Percentiles rank a stretch among this genome's conserved stretches.
phyloP scores from a whole-genome alignment of 495 filamentous ascomycete genomes.

The Neurospora intermedia region DNA sequence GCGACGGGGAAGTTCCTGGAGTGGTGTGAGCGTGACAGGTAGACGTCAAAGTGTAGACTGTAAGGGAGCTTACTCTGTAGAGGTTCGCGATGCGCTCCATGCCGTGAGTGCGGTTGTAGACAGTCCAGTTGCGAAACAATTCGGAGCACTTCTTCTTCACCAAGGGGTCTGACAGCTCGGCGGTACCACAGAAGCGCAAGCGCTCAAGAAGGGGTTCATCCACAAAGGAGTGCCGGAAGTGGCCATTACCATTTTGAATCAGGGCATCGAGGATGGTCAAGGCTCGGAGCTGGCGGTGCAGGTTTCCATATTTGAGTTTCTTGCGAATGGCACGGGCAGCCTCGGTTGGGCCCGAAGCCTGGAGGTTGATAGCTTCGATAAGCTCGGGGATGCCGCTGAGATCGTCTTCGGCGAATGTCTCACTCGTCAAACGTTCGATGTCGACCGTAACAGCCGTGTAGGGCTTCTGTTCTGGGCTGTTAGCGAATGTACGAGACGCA shows the following conservation, averaged over 20 bases:
- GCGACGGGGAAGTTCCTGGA: slow-evolving; percentile 42
- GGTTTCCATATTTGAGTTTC: slow-evolving; percentile 96
- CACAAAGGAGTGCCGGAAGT: slow-evolving; percentile 78
- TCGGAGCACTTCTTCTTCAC: slow-evolving; percentile 79
- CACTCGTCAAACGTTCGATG: slow-evolving; percentile 81
- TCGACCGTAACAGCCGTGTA: slow-evolving; percentile 92
- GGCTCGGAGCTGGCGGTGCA: slow-evolving; percentile 84
- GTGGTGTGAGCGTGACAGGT: background rate
- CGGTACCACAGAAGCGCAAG: slow-evolving; percentile 76
- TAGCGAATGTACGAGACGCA: background rate
- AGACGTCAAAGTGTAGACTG: background rate
- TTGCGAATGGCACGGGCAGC: slow-evolving; percentile 88
- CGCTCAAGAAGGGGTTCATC: slow-evolving; percentile 93
- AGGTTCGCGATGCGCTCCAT: slow-evolving; percentile 69
- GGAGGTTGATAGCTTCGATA: slow-evolving; percentile 85
- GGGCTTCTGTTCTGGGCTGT: slow-evolving; percentile 63
- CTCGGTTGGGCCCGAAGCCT: slow-evolving; percentile 78
- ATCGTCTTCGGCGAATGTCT: slow-evolving; percentile 83
- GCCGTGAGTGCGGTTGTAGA: slow-evolving; percentile 70
- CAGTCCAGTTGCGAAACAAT: slow-evolving; percentile 81
- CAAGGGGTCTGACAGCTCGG: slow-evolving; percentile 70
- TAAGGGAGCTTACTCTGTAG: slow-evolving; percentile 45
- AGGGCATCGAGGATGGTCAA: slow-evolving; percentile 86
- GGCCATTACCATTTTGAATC: slow-evolving; percentile 85
- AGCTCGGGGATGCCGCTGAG: slow-evolving; percentile 86